These are phyloP conservation scores for Ogataea kodamae DNA, from an alignment of 805 yeast genomes.

Conservation along the genomic window DNA sequence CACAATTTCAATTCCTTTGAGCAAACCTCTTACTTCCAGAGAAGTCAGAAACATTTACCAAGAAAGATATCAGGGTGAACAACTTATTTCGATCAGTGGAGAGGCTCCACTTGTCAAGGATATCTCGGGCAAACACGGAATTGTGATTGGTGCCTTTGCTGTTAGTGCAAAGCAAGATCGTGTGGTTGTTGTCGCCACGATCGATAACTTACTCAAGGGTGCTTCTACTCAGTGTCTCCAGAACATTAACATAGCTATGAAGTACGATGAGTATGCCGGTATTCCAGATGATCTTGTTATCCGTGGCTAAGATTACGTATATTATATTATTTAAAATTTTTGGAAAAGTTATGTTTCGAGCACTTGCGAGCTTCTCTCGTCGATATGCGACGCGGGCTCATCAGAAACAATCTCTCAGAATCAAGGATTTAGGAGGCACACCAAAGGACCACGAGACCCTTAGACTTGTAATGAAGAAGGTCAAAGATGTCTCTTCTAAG, in stretches of 20 bases:
- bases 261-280: slow-evolving; percentile 92
- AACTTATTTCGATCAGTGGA: slow-evolving; percentile 77
- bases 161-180: slow-evolving; percentile 85
- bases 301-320: slow-evolving; percentile 39
- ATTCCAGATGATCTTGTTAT: slow-evolving; percentile 71
- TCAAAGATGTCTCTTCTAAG: slow-evolving; percentile 13
- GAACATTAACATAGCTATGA: slow-evolving; percentile 85
- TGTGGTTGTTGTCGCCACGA: slow-evolving; percentile 91
- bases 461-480: slow-evolving; percentile 19
- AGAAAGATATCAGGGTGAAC: slow-evolving; percentile 84
- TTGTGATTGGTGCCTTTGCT: slow-evolving; percentile 92
- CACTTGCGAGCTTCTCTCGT: background rate
- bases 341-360: background rate
- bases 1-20: slow-evolving; percentile 87
- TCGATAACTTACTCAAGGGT: slow-evolving; percentile 94
- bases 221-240: slow-evolving; percentile 99
- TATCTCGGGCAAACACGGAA: slow-evolving; percentile 91
- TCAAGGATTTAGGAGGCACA: slow-evolving; percentile 21
- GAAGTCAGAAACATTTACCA: slow-evolving; percentile 83
- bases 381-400: background rate
- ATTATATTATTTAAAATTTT: background rate
- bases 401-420: background rate
- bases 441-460: slow-evolving; percentile 29
- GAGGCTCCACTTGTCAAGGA: slow-evolving; percentile 93
- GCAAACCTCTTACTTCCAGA: slow-evolving; percentile 65